phyloP scores from a whole-genome alignment of 179 eudicot genomes.

The Amaranthus tricolor region DNA sequence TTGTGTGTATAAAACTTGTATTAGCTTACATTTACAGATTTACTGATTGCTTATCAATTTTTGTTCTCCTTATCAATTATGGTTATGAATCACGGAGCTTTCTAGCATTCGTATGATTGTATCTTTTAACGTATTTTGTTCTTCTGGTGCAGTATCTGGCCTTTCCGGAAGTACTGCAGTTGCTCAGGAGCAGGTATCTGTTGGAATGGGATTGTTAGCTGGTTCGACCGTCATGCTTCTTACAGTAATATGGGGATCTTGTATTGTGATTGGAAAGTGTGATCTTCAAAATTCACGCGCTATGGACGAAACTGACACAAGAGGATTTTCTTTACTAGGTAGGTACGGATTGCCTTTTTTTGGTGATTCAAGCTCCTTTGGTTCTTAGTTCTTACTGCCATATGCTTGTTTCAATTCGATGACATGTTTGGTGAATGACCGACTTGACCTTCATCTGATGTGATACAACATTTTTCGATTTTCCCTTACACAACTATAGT shows the following conservation, averaged over 20 bases:
- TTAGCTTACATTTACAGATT: not conserved
- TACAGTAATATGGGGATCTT: constrained; percentile 86
- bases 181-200: constrained; percentile 88
- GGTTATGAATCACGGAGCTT: not conserved
- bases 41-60: not conserved
- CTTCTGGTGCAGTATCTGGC: constrained; percentile 61
- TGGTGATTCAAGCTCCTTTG: not conserved
- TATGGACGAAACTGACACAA: constrained; percentile 34
- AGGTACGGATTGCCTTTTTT: not conserved
- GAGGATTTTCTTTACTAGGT: constrained; percentile 37
- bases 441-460: not conserved
- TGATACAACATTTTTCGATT: not conserved
- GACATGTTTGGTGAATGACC: not conserved
- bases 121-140: not conserved
- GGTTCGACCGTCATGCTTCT: constrained; percentile 92
- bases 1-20: not conserved
- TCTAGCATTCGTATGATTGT: not conserved
- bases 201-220: constrained; percentile 94
- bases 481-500: not conserved
- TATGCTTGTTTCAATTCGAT: not conserved
- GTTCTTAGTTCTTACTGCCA: not conserved
- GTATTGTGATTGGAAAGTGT: constrained; percentile 74
- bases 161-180: constrained; percentile 62
- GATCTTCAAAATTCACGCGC: constrained; percentile 31
- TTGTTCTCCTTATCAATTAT: not conserved